These are phyloP conservation scores for Amauroascus niger DNA, from an alignment of 2,329 filamentous ascomycete species.

Conservation along the genomic window DNA sequence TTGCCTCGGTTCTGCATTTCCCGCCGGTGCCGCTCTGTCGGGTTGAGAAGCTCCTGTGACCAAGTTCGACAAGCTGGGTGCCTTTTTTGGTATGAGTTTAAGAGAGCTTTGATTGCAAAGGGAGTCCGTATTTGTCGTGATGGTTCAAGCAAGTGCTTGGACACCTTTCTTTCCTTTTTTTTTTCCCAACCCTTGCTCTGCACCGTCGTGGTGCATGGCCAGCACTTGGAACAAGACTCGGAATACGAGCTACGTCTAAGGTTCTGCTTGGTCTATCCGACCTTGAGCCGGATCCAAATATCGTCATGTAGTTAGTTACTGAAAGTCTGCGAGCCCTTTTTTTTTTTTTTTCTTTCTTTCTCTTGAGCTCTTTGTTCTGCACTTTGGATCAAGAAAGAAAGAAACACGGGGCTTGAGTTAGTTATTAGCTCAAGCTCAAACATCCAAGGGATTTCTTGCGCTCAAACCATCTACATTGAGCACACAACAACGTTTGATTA, in stretches of 20 bases:
- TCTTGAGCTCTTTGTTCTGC: neutral
- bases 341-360: neutral
- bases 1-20: neutral
- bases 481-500: too few relatives aligned
- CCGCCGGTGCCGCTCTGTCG: neutral
- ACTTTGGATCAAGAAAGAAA: neutral
- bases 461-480: too few relatives aligned
- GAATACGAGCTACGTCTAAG: conserved; percentile 7
- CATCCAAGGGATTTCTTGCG: neutral
- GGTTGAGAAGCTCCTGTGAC: neutral
- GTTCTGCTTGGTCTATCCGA: neutral
- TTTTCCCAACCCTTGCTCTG: neutral
- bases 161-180: neutral
- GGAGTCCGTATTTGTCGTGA: neutral
- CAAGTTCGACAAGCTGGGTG: neutral
- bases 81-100: too few relatives aligned
- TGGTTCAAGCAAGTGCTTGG: neutral
- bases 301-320: neutral
- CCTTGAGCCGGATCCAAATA: neutral
- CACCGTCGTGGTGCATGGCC: neutral
- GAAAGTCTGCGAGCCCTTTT: neutral
- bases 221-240: neutral
- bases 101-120: neutral
- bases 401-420: neutral
- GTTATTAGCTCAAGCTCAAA: neutral